These are phyloP conservation scores for Gastrolobium villosum DNA, from an alignment of 306 rosid species.

Conservation along the genomic window DNA sequence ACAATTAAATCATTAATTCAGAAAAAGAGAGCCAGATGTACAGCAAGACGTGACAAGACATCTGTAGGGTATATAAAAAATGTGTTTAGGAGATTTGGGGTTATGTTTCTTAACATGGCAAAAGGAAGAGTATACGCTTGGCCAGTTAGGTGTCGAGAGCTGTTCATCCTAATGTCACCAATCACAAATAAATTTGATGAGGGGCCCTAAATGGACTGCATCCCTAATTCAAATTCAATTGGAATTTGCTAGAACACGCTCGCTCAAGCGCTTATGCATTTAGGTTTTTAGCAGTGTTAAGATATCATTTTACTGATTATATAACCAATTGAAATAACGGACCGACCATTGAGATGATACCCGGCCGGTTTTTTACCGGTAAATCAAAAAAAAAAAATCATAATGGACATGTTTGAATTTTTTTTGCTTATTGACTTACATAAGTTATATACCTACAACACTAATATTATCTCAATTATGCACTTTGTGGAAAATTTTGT, in stretches of 20 bases:
- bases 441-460: no score
- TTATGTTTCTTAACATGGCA: conserved; percentile 34
- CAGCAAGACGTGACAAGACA: neutral
- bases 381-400: no score
- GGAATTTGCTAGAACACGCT: neutral
- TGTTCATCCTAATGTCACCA: conserved; percentile 43
- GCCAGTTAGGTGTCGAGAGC: neutral
- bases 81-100: neutral
- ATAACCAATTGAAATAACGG: no score
- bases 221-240: conserved; percentile 17
- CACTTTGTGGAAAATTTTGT: no score
- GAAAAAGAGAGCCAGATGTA: neutral
- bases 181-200: conserved; percentile 50
- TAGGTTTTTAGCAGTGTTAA: no score
- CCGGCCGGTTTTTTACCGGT: no score
- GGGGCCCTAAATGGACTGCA: conserved; percentile 44
- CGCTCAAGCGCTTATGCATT: neutral
- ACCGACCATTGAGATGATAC: no score
- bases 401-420: no score
- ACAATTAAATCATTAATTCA: neutral
- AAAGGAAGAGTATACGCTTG: conserved; percentile 32
- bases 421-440: no score
- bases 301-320: no score
- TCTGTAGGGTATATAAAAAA: neutral
- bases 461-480: no score